phyloP scores from a whole-genome alignment of 352 stramenopile genomes.

The Globisporangium polare region DNA sequence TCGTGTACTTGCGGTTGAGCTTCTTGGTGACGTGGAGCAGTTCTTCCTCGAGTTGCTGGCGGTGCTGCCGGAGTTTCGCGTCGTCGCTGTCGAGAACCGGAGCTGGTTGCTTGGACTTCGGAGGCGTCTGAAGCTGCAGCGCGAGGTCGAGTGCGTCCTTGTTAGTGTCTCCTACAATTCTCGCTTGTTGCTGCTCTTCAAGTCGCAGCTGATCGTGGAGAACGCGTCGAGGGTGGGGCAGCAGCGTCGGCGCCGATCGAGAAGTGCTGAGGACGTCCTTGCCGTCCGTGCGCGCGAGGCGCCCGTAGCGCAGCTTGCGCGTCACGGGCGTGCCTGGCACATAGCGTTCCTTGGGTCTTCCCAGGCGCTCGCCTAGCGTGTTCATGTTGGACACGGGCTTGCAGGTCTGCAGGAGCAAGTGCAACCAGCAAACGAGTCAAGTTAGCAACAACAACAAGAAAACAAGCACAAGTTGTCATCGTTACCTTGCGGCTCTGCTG shows the following conservation, averaged over 20 bases:
- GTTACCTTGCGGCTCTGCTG: conserved; percentile 15
- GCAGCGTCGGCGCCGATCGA: conserved; percentile 20
- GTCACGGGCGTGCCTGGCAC: conserved; percentile 33
- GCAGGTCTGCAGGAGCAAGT: background rate
- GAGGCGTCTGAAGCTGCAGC: conserved; percentile 3
- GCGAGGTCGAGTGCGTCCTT: conserved; percentile 18
- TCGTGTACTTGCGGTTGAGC: conserved; percentile 68
- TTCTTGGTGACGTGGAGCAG: conserved; percentile 61
- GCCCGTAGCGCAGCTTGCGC: conserved; percentile 38
- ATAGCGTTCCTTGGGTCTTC: conserved; percentile 25
- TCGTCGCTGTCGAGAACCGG: background rate
- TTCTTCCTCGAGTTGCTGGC: conserved; percentile 39
- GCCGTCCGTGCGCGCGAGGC: conserved; percentile 28
- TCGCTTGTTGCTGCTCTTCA: conserved; percentile 12
- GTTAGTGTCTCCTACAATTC: conserved; percentile 10
- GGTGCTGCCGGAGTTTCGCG: conserved; percentile 24
- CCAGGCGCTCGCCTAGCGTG: conserved; percentile 34
- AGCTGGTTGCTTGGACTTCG: background rate
- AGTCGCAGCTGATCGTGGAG: conserved; percentile 13
- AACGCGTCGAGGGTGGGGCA: conserved; percentile 16
- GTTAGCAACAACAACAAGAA: background rate
- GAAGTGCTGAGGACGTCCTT: conserved; percentile 21
- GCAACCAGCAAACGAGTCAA: background rate
- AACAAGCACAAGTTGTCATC: background rate
- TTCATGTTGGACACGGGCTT: conserved; percentile 25